These are phyloP conservation scores for Fusarium sp. DNA, from an alignment of 2,329 filamentous ascomycete species.

Conservation along the genomic window DNA sequence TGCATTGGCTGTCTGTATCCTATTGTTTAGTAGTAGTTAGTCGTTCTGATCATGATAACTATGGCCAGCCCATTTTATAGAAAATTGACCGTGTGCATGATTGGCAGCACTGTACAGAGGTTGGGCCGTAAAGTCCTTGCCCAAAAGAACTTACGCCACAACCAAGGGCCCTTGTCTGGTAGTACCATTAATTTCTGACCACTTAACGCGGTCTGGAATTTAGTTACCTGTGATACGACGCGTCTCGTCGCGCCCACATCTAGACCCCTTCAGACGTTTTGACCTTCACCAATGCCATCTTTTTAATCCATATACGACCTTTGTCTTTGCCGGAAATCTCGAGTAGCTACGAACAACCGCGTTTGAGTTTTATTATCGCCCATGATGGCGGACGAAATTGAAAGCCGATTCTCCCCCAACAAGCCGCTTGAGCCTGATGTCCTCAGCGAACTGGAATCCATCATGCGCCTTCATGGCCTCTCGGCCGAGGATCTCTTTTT, in stretches of 20 bases:
- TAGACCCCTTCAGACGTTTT: conserved; percentile 29
- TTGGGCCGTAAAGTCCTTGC: too few species aligned
- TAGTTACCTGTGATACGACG: conserved; percentile 27
- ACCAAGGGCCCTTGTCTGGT: too few species aligned
- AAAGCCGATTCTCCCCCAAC: conserved; percentile 48
- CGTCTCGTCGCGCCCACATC: conserved; percentile 30
- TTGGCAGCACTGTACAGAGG: not conserved
- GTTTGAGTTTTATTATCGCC: conserved; percentile 8
- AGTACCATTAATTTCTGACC: not conserved
- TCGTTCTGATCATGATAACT: not conserved
- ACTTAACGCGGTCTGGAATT: conserved; percentile 34
- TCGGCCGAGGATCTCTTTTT: conserved; percentile 88
- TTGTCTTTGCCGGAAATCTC: not conserved
- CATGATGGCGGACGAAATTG: conserved; percentile 49
- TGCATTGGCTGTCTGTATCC: not conserved
- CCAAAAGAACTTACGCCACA: too few species aligned
- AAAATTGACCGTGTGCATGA: not conserved
- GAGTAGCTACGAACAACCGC: not conserved
- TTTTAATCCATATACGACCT: not conserved
- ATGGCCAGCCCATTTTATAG: not conserved
- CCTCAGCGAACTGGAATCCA: conserved; percentile 81
- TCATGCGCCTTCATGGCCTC: conserved; percentile 83
- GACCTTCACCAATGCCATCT: conserved; percentile 10
- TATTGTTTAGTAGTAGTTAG: not conserved
- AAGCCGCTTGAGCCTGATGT: conserved; percentile 76